A percentile compares a stretch with the other conserved stretches of the same genome.
These are phyloP conservation scores for Nematocida ironsii DNA, from an alignment of 371 early-diverging fungal genomes.

Conservation along the genomic window DNA sequence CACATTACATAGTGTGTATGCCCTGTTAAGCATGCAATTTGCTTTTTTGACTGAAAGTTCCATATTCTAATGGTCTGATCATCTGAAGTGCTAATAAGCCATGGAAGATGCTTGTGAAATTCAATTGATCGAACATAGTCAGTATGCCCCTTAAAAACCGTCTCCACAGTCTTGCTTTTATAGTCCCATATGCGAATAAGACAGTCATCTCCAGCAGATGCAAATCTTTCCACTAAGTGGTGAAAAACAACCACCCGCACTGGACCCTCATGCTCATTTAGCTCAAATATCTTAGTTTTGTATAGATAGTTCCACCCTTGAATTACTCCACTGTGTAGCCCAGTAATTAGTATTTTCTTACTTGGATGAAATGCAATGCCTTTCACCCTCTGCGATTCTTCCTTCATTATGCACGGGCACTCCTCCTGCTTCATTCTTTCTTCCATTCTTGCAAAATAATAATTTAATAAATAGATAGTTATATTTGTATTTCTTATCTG, in stretches of 20 bases:
- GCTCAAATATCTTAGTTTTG: slow-evolving; percentile 86
- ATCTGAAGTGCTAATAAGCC: slow-evolving; percentile 91
- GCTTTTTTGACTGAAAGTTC: slow-evolving; percentile 97
- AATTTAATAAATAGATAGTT: slow-evolving; percentile 54
- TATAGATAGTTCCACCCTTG: slow-evolving; percentile 96
- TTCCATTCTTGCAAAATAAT: slow-evolving; percentile 34
- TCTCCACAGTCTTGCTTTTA: slow-evolving; percentile 85
- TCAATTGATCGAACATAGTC: slow-evolving; percentile 94
- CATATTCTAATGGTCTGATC: slow-evolving; percentile 97
- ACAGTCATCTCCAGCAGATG: slow-evolving; percentile 96
- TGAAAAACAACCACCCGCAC: slow-evolving; percentile 95
- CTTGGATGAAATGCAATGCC: slow-evolving; percentile 92
- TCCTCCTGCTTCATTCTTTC: slow-evolving; percentile 24
- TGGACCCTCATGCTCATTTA: slow-evolving; percentile 96
- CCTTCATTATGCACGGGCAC: slow-evolving; percentile 49
- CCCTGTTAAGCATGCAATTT: slow-evolving; percentile 90
- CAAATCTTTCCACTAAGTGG: slow-evolving; percentile 90
- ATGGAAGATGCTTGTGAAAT: slow-evolving; percentile 96
- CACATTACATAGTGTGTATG: slow-evolving; percentile 99
- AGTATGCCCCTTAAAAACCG: slow-evolving; percentile 89
- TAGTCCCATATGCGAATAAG: slow-evolving; percentile 98
- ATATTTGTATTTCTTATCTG: neutral
- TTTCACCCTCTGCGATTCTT: slow-evolving; percentile 76
- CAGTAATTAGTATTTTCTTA: slow-evolving; percentile 89
- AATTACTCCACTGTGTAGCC: slow-evolving; percentile 91